Evolutionary conservation across 768 basidiomycete species (phyloP).

Genomic region (Boletus sp.): DNA sequence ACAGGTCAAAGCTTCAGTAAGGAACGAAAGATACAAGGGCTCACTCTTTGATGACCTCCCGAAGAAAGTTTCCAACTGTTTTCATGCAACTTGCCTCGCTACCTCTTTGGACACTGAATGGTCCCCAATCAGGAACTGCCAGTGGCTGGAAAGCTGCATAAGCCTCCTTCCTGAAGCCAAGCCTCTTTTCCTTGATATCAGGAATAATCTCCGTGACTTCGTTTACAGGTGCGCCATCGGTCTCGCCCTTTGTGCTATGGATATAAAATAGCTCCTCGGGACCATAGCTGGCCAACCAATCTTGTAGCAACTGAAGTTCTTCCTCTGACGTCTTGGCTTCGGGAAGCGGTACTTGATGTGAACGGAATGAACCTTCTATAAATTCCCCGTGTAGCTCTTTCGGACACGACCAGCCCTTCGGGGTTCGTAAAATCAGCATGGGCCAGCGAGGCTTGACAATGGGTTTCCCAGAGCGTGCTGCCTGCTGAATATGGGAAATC

Average conservation of each 20-base stretch:
- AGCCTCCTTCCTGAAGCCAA: conserved; percentile 69
- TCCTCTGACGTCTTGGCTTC: conserved; percentile 59
- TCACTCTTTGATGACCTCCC: conserved; percentile 54
- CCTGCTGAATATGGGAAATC: conserved; percentile 74
- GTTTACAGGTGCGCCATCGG: conserved; percentile 49
- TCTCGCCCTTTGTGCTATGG: background rate
- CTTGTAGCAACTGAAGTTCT: conserved; percentile 61
- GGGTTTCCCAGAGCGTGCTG: conserved; percentile 73
- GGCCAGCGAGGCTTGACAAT: conserved; percentile 92
- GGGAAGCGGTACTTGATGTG: conserved; percentile 89
- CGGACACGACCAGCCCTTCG: conserved; percentile 79
- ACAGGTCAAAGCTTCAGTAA: background rate
- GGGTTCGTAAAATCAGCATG: conserved; percentile 79
- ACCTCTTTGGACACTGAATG: conserved; percentile 51
- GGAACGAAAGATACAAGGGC: conserved; percentile 14
- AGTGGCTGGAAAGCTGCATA: conserved; percentile 64
- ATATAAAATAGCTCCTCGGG: conserved; percentile 65
- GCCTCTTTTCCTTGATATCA: conserved; percentile 49
- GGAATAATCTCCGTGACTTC: conserved; percentile 65
- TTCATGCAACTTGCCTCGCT: conserved; percentile 78
- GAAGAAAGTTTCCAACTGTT: conserved; percentile 55
- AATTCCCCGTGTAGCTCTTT: conserved; percentile 63
- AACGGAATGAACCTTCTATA: conserved; percentile 78
- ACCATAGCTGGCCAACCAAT: conserved; percentile 74
- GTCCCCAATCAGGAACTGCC: conserved; percentile 62